Base-by-base conservation (phyloP, 352 stramenopile genomes). In the Phytophthora ohioensis region DNA sequence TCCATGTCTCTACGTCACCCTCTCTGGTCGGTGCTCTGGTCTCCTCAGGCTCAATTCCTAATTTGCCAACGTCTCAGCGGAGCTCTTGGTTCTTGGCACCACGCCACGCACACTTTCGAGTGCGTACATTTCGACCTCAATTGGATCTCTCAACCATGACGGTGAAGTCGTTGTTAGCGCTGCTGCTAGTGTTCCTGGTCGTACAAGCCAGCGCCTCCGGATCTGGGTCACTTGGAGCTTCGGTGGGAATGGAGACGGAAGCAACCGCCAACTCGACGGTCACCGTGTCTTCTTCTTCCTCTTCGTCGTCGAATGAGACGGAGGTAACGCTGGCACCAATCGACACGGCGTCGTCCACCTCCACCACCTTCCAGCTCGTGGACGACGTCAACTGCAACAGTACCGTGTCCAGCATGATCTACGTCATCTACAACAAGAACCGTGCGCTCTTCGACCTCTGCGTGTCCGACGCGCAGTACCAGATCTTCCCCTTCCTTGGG, bases 381-480 rank as follows among this genome's bases (percentile, higher is more conserved):
- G 58, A 70, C 31, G 75, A 79, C 21, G 59, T 82, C 8, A 58
- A 58, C 34, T 91, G 82, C 71, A 81, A 80, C 43, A 62, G 67
- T 30, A 76, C 69, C 3, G 75, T 88, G 13, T 77, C 79, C n/a
- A 65, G 76, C 38, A 78, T 64, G 17, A 71, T 82, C 34, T 78
- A 83, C 67, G 66, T 82, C 34, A 64, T 87, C 2, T 90, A 86
- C 75, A 73, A 75, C 41, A 85, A 81, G 60, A 91, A 91, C 61
- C 64, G 68, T 8, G 79, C 58, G 63, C 62, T 91, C 36, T 85
- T 85, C 45, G 81, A 88, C 56, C 21, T 67, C 21, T 91, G 83
- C 35, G 73, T 82, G 21, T 64, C 41, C 21, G 80, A 85, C 41
- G 72, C 71, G 32, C 69, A 78, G 63, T 91, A 88, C 75, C 81